Evolutionary conservation across 2,329 filamentous ascomycete species (phyloP).

Genomic region (Neofusicoccum umdonicola): DNA sequence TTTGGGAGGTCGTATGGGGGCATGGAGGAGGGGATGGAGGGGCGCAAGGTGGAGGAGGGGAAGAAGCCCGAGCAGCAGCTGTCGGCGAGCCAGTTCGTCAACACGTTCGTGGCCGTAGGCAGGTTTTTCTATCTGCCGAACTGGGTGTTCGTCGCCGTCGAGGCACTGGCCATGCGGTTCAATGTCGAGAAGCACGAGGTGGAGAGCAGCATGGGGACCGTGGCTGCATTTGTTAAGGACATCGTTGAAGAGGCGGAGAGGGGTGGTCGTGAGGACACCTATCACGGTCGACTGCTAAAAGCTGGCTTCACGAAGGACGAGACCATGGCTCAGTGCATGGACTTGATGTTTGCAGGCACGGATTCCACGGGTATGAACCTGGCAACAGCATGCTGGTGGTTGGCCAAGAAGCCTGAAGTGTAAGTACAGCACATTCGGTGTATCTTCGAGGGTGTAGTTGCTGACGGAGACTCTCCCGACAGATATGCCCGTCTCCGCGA

Average conservation of each 20-base stretch:
- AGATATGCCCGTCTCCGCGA: constrained; percentile 36
- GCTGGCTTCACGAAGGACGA: constrained; percentile 45
- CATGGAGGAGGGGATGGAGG: constrained; percentile 37
- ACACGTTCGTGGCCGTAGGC: constrained; percentile 29
- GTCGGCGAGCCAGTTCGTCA: constrained; percentile 35
- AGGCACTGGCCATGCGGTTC: constrained; percentile 37
- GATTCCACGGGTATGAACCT: constrained; percentile 50
- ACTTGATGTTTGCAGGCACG: constrained; percentile 42
- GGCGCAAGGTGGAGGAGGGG: constrained; percentile 1
- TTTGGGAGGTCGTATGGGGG: constrained; percentile 54
- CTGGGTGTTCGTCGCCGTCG: constrained; percentile 39
- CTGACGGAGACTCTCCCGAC: neutral
- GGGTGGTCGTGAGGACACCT: constrained; percentile 40
- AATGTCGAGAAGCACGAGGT: constrained; percentile 34
- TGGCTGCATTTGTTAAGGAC: constrained; percentile 44
- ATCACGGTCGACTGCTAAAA: constrained; percentile 49
- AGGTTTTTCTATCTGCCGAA: constrained; percentile 55
- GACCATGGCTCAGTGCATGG: constrained; percentile 52
- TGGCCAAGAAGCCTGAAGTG: constrained; percentile 44
- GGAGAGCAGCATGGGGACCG: constrained; percentile 35
- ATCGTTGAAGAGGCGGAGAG: constrained; percentile 33
- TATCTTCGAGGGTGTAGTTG: neutral
- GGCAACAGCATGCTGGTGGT: constrained; percentile 47
- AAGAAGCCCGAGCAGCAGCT: constrained; percentile 37
- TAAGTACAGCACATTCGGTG: constrained; percentile 23